Percentiles rank a stretch among this genome's conserved stretches.
phyloP scores from a whole-genome alignment of 305 asterid genomes.

The Fraxinus ornus region DNA sequence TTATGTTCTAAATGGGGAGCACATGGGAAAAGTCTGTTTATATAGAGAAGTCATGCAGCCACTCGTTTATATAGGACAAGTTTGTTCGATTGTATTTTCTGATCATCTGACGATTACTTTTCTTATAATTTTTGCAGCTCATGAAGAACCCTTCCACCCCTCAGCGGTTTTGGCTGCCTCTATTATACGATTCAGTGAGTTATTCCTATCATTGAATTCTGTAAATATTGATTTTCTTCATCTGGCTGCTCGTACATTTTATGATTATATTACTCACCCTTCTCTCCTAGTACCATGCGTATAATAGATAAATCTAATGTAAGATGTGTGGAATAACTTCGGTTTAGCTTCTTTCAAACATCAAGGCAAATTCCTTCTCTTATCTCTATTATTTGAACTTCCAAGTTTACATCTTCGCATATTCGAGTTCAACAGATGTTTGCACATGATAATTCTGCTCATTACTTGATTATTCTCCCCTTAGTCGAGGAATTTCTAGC shows the following conservation, averaged over 20 bases:
- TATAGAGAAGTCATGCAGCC: background rate
- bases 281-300: conserved; percentile 2
- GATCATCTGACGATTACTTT: conserved; percentile 12
- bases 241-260: background rate
- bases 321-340: background rate
- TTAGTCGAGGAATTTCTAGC: background rate
- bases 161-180: conserved; percentile 82
- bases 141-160: conserved; percentile 94
- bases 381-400: background rate
- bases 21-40: background rate
- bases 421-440: background rate
- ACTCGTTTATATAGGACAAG: conserved; percentile 2
- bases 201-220: conserved; percentile 9
- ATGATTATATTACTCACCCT: conserved; percentile 3
- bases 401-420: background rate
- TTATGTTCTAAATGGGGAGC: background rate
- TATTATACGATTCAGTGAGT: conserved; percentile 78
- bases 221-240: conserved; percentile 3
- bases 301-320: background rate
- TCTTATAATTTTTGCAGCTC: conserved; percentile 56
- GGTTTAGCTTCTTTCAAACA: background rate
- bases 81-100: conserved; percentile 1
- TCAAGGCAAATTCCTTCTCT: background rate
- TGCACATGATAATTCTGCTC: conserved; percentile 4
- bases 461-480: background rate